phyloP scores from a whole-genome alignment of 345 rosid species.

The Viola odorata region DNA sequence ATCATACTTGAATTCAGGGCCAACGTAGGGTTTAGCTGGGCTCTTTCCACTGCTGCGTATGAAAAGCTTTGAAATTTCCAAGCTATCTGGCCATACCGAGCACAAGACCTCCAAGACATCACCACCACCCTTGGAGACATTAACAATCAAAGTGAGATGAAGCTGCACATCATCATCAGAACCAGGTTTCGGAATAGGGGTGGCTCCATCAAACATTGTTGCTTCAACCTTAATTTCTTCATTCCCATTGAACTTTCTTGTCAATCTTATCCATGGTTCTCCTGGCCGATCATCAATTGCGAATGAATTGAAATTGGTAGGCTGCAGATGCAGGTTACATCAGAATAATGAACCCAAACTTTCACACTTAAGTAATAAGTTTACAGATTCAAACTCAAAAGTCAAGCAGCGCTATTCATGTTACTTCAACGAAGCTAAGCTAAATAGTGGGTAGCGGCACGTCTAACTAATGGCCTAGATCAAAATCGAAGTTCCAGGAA shows the following conservation, averaged over 20 bases:
- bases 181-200: slow-evolving; percentile 35
- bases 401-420: no score
- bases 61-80: slow-evolving; percentile 56
- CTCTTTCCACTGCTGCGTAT: slow-evolving; percentile 29
- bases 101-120: slow-evolving; percentile 65
- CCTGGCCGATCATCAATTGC: slow-evolving; percentile 60
- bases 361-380: no score
- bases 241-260: slow-evolving; percentile 46
- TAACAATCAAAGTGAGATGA: slow-evolving; percentile 68
- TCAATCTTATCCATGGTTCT: slow-evolving; percentile 77
- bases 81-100: slow-evolving; percentile 74
- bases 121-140: slow-evolving; percentile 49
- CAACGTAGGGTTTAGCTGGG: slow-evolving; percentile 36
- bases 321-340: slow-evolving; percentile 31
- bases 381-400: no score
- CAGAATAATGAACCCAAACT: no score
- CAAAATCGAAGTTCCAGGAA: no score
- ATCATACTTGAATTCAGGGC: slow-evolving; percentile 76
- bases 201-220: slow-evolving; percentile 73
- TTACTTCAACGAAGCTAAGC: no score
- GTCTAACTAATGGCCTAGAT: no score
- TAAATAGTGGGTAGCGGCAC: no score
- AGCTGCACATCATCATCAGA: slow-evolving; percentile 39
- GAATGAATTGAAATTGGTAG: slow-evolving; percentile 45
- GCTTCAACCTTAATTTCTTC: slow-evolving; percentile 81